A percentile compares a stretch with the other conserved stretches of the same genome.
These are phyloP conservation scores for Mucor lusitanicus DNA, from an alignment of 371 early-diverging fungal species.

Conservation along the genomic window DNA sequence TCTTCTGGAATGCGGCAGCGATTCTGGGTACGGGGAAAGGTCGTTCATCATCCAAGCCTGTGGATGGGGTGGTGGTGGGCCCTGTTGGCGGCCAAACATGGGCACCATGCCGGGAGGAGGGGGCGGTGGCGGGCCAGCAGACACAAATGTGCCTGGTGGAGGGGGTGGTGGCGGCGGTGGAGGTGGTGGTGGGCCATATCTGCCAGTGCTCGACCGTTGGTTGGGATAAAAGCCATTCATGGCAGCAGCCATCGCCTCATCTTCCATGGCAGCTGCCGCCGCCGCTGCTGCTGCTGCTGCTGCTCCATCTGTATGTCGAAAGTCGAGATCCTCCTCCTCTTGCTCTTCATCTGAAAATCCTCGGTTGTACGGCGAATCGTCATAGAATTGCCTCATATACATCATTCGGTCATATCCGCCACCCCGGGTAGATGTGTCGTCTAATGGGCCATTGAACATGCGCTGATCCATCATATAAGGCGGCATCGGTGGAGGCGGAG, in stretches of 20 bases:
- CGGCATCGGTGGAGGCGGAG: background rate
- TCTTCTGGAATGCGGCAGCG: background rate
- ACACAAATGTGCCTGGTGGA: constrained; percentile 1
- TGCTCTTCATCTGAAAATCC: constrained; percentile 8
- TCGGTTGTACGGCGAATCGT: background rate
- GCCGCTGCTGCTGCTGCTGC: background rate
- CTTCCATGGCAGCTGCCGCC: background rate
- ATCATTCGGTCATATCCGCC: background rate
- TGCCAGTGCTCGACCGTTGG: background rate
- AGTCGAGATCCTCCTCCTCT: background rate
- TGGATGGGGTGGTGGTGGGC: constrained; percentile 3
- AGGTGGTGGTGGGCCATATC: background rate
- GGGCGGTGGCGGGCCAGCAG: constrained; percentile 5
- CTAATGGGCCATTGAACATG: no score
- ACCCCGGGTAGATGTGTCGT: background rate
- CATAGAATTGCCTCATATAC: background rate
- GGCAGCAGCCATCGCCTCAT: background rate
- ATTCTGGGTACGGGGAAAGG: background rate
- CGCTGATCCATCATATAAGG: background rate
- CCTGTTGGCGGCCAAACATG: constrained; percentile 1
- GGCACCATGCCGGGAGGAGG: constrained; percentile 4
- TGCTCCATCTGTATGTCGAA: background rate
- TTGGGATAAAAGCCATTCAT: background rate
- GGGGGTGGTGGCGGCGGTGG: constrained; percentile 5
- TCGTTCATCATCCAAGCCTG: constrained; percentile 21